Percentiles rank a stretch among this genome's conserved stretches.
phyloP scores from a whole-genome alignment of 2,329 filamentous ascomycete genomes.

The Hypoxylon sp. region DNA sequence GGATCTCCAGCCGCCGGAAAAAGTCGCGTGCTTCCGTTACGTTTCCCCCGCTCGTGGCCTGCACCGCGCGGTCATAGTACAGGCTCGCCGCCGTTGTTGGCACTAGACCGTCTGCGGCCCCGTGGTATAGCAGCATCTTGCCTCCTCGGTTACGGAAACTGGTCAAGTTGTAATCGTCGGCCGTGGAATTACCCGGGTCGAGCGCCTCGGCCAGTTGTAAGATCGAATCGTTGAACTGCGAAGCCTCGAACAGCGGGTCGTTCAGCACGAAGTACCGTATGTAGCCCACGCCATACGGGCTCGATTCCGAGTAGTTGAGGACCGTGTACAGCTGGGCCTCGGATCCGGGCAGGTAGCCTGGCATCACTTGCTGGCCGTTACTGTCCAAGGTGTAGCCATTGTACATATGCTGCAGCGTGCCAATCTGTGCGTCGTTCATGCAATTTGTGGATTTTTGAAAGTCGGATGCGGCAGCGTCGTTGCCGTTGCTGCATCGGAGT shows the following conservation, averaged over 20 bases:
- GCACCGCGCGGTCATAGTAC: slow-evolving; percentile 55
- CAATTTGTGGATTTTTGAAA: slow-evolving; percentile 51
- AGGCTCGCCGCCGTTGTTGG: slow-evolving; percentile 55
- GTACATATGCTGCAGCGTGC: slow-evolving; percentile 55
- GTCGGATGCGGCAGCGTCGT: slow-evolving; percentile 45
- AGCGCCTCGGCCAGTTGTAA: slow-evolving; percentile 52
- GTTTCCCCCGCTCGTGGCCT: slow-evolving; percentile 51
- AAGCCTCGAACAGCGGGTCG: slow-evolving; percentile 57
- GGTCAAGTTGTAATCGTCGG: slow-evolving; percentile 59
- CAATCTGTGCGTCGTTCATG: slow-evolving; percentile 61
- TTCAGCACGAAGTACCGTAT: slow-evolving; percentile 59
- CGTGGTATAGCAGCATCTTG: slow-evolving; percentile 65
- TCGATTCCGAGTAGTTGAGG: slow-evolving; percentile 53
- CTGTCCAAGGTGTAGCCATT: slow-evolving; percentile 47
- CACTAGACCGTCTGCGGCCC: slow-evolving; percentile 60
- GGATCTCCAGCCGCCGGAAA: slow-evolving; percentile 68
- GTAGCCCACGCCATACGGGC: slow-evolving; percentile 56
- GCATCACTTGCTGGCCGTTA: slow-evolving; percentile 58
- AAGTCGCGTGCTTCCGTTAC: slow-evolving; percentile 61
- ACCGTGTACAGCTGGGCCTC: slow-evolving; percentile 58
- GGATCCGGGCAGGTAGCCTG: slow-evolving; percentile 64
- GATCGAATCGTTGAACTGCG: slow-evolving; percentile 55
- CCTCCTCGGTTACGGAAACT: slow-evolving; percentile 58
- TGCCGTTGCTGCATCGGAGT: slow-evolving; percentile 57
- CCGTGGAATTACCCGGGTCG: slow-evolving; percentile 59